Percentiles rank a stretch among this genome's conserved stretches.
Conservation (phyloP, 257 asterid genomes). For the Salvia rosmarinus region DNA sequence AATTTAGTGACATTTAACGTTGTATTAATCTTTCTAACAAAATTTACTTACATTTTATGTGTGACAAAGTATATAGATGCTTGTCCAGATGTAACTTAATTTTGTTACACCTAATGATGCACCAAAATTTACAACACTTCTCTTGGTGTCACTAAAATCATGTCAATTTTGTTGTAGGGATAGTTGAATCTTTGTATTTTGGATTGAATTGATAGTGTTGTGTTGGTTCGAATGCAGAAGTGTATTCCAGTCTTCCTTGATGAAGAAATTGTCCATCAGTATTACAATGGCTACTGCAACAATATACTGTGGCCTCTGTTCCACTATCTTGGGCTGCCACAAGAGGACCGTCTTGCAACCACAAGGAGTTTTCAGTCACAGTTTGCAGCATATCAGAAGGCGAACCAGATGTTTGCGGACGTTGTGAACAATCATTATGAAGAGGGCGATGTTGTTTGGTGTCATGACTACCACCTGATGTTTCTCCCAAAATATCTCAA, state of each 20-base stretch:
- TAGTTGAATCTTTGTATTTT: slow-evolving; percentile 8
- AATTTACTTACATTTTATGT: too few relatives aligned
- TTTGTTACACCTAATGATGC: too few relatives aligned
- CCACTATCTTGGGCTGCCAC: slow-evolving; percentile 95
- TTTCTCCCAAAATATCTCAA: slow-evolving; percentile 86
- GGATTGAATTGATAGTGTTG: slow-evolving; percentile 14
- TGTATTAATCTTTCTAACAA: too few relatives aligned
- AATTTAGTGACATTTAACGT: too few relatives aligned
- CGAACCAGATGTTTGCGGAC: slow-evolving; percentile 94
- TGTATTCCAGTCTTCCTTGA: slow-evolving; percentile 95
- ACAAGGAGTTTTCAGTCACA: slow-evolving; percentile 94
- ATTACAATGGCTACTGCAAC: slow-evolving; percentile 93
- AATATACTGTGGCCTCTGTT: slow-evolving; percentile 91
- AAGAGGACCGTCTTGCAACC: slow-evolving; percentile 91
- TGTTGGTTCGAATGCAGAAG: slow-evolving; percentile 46
- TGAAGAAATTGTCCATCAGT: slow-evolving; percentile 90
- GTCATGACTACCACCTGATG: slow-evolving; percentile 97
- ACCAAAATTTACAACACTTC: too few relatives aligned
- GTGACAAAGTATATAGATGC: too few relatives aligned
- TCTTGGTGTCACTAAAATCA: too few relatives aligned
- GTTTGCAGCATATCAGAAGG: slow-evolving; percentile 82
- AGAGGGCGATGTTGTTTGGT: slow-evolving; percentile 96
- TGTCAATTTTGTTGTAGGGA: not conserved
- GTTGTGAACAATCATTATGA: slow-evolving; percentile 73
- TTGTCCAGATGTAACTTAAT: too few relatives aligned